A percentile compares a stretch with the other conserved stretches of the same genome.
Evolutionary conservation across 495 filamentous ascomycete species (phyloP).

Genomic region (Sordaria brevicollis): DNA sequence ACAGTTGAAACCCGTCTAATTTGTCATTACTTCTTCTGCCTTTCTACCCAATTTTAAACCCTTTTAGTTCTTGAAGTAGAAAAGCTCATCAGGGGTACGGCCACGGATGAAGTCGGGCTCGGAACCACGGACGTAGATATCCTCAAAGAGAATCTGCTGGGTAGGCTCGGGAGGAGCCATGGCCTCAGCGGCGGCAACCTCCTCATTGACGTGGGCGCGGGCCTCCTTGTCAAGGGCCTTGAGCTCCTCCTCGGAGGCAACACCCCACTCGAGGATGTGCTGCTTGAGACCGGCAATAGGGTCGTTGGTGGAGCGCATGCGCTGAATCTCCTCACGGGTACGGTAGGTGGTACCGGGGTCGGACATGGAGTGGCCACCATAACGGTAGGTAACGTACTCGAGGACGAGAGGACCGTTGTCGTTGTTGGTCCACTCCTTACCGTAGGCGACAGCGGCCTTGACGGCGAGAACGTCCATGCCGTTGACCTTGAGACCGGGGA

Average conservation of each 20-base stretch:
- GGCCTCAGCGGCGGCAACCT: conserved; percentile 81
- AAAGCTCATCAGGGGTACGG: conserved; percentile 84
- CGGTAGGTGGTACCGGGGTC: conserved; percentile 98
- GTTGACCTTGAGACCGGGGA: conserved; percentile 98
- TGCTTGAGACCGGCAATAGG: conserved; percentile 96
- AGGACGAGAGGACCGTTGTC: conserved; percentile 89
- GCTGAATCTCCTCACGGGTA: conserved; percentile 97
- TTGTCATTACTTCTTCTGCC: not conserved
- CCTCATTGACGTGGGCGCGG: conserved; percentile 69
- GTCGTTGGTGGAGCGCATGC: conserved; percentile 97
- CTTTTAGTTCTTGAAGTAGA: conserved; percentile 49
- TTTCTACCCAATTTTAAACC: not conserved
- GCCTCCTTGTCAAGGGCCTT: conserved; percentile 93
- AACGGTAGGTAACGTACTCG: conserved; percentile 98
- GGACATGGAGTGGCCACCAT: conserved; percentile 98
- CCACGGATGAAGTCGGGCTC: conserved; percentile 90
- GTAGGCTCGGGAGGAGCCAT: conserved; percentile 71
- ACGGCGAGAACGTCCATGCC: conserved; percentile 99
- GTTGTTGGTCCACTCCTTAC: conserved; percentile 67
- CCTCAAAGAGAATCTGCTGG: conserved; percentile 79
- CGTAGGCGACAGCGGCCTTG: conserved; percentile 89
- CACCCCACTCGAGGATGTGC: conserved; percentile 92
- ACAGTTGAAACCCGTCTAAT: not conserved
- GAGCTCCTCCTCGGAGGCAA: conserved; percentile 90
- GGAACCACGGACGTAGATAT: conserved; percentile 87